These are phyloP conservation scores for Lichtheimia hyalospora DNA, from an alignment of 371 early-diverging fungal genomes.

Conservation along the genomic window DNA sequence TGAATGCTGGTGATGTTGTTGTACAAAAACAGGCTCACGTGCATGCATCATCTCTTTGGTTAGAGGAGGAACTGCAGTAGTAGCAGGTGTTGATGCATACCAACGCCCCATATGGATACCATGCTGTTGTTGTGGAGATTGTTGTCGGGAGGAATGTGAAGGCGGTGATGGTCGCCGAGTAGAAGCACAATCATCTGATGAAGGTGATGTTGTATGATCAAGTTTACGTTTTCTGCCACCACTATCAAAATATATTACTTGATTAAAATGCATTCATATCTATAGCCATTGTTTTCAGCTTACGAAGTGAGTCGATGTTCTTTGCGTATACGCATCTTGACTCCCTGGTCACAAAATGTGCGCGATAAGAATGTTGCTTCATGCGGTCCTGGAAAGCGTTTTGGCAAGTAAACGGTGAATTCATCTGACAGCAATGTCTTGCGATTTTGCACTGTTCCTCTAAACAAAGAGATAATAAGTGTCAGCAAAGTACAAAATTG, in stretches of 20 bases:
- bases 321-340: conserved; percentile 47
- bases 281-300: not conserved
- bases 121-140: no score
- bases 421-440: conserved; percentile 51
- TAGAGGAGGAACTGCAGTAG: no score
- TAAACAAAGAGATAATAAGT: conserved; percentile 10
- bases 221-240: conserved; percentile 17
- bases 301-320: conserved; percentile 36
- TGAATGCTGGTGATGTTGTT: not conserved
- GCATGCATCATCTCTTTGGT: no score
- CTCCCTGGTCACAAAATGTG: conserved; percentile 51
- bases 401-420: conserved; percentile 83
- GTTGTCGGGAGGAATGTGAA: no score
- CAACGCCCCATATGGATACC: no score
- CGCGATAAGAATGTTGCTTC: conserved; percentile 50
- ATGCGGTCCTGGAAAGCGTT: conserved; percentile 92
- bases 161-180: no score
- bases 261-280: not conserved
- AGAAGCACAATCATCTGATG: not conserved
- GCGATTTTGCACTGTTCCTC: conserved; percentile 33
- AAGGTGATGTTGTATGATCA: not conserved
- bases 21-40: not conserved
- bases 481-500: not conserved
- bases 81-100: no score
- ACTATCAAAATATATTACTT: no score